Evolutionary conservation across 495 filamentous ascomycete species (phyloP), one percentile per base, ranked within the genome.

Genomic region (Evernia prunastri): DNA sequence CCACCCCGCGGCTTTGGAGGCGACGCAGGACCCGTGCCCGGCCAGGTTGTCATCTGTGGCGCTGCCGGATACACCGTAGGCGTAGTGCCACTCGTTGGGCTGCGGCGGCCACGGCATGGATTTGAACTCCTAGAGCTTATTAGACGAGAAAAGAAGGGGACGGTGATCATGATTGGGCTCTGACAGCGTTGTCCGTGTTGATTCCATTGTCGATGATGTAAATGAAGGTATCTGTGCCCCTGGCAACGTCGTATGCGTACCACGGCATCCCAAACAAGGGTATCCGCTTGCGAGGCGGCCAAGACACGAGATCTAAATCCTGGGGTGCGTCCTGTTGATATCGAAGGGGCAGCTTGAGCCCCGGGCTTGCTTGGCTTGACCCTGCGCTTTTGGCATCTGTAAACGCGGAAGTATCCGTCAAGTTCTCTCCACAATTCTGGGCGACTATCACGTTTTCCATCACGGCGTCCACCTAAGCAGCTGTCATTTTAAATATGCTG

Each of bases 1-100:
- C 29, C 35, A 43, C 11, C 59, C 59, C 1, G 42, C 36, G 59
- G 59, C 59, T 61, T 61, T 61, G n/a, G 59, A 61, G 29, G 59
- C 59, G 17, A 61, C 37, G 42, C 59, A 61, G 0, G 59, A 45
- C 1, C 59, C 59, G 18, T 61, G 59, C 2, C 37, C 36, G 1
- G 36, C 27, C 23, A 58, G 56, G 23, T 43, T 36, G 17, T 61
- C 59, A n/a, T 61, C 59, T 6, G 59, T 33, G 23, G 59, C 33
- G 4, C 43, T 47, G 5, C 13, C 1, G 2, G 9, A 15, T 13
- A 45, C 59, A 23, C 31, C 31, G 37, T 35, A 35, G 20, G 31
- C 43, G 7, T 49, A 61, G 59, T 40, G 31, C 39, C 39, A 61
- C 49, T 53, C 49, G 27, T 53, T 15, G 13, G 27, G 13, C 25